Evolutionary conservation across 805 yeast genomes (phyloP).

Genomic region (Lipomyces orientalis): DNA sequence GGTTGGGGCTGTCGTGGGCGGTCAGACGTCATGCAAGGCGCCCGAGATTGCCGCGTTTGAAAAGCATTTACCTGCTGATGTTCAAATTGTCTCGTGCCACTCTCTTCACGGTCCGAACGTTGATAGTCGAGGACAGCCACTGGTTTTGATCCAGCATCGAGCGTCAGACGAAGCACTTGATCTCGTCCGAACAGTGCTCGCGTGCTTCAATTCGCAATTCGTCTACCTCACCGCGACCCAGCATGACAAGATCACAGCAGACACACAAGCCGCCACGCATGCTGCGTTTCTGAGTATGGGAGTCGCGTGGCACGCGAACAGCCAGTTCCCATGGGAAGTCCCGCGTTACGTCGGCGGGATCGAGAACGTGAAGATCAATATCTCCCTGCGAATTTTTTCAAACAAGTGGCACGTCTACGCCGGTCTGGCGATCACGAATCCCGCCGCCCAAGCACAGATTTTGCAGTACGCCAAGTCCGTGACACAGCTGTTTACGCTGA

Average conservation of each 20-base stretch:
- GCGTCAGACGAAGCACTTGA: conserved; percentile 60
- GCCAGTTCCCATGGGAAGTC: conserved; percentile 88
- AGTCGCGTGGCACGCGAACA: conserved; percentile 83
- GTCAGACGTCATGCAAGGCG: conserved; percentile 93
- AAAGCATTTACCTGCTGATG: conserved; percentile 71
- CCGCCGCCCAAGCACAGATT: conserved; percentile 90
- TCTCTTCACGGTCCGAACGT: conserved; percentile 95
- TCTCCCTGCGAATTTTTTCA: conserved; percentile 85
- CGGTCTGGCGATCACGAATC: conserved; percentile 94
- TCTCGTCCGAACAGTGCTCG: conserved; percentile 66
- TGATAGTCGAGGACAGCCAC: conserved; percentile 87
- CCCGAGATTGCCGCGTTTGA: conserved; percentile 92
- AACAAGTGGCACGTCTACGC: conserved; percentile 99
- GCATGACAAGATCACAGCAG: conserved; percentile 95
- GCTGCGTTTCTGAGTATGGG: conserved; percentile 98
- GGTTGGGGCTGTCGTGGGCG: conserved; percentile 91
- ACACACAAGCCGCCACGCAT: conserved; percentile 97
- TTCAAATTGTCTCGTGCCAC: conserved; percentile 83
- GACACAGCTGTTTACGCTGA: conserved; percentile 79
- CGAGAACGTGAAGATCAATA: conserved; percentile 94
- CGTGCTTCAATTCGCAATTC: conserved; percentile 76
- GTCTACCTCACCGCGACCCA: conserved; percentile 82
- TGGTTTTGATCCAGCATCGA: conserved; percentile 81
- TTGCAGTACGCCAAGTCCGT: conserved; percentile 86
- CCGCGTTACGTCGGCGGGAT: conserved; percentile 90